phyloP scores from a whole-genome alignment of 345 rosid species.

The Eucalyptus paniculata region DNA sequence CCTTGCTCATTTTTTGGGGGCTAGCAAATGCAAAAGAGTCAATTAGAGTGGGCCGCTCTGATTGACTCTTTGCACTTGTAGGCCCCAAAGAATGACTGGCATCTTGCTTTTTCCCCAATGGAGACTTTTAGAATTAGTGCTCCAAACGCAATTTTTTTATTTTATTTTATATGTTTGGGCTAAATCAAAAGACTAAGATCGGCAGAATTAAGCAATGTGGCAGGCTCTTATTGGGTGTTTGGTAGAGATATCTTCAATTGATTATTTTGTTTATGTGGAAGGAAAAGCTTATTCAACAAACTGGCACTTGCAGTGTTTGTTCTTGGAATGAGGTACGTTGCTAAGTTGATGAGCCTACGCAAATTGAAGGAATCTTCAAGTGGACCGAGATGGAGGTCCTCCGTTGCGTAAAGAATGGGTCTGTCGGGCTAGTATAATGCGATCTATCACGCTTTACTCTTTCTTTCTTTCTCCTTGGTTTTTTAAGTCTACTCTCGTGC shows the following conservation, averaged over 20 bases:
- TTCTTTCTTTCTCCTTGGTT: too few species aligned
- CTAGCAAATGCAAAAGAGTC: background rate
- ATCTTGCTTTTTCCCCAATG: background rate
- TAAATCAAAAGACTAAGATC: background rate
- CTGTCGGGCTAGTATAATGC: too few species aligned
- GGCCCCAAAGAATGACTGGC: background rate
- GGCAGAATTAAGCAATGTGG: background rate
- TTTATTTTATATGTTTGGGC: background rate
- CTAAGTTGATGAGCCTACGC: rapidly evolving
- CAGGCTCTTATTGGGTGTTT: background rate
- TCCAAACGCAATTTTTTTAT: too few species aligned
- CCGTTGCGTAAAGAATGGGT: too few species aligned
- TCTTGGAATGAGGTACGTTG: background rate
- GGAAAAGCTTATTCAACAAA: background rate
- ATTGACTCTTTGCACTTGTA: background rate
- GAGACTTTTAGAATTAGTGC: background rate
- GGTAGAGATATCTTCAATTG: background rate
- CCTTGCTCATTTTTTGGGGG: too few species aligned
- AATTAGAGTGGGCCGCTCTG: background rate
- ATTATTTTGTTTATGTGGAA: background rate
- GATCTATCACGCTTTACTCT: rapidly evolving
- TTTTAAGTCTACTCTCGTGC: background rate
- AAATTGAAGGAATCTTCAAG: too few species aligned
- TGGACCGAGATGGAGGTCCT: too few species aligned
- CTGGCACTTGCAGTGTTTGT: background rate